These are phyloP conservation scores for Psophocarpus tetragonolobus DNA, from an alignment of 306 rosid species.

Conservation along the genomic window DNA sequence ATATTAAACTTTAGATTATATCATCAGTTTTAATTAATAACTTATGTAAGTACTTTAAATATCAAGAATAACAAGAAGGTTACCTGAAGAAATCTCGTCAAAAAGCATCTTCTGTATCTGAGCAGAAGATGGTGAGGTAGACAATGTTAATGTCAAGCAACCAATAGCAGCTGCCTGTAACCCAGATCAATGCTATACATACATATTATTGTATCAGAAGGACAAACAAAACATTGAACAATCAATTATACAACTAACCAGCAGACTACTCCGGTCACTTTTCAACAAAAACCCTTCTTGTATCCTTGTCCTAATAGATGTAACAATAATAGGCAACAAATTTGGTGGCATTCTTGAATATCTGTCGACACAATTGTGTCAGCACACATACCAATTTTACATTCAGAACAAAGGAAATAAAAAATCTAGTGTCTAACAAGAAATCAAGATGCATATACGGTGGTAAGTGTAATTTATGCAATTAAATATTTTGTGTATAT, in stretches of 20 bases:
- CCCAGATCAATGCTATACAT: conserved; percentile 25
- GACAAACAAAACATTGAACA: background rate
- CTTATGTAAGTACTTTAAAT: background rate
- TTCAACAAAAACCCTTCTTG: conserved; percentile 65
- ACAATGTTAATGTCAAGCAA: conserved; percentile 77
- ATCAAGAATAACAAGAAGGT: conserved; percentile 9
- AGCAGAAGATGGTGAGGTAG: conserved; percentile 68
- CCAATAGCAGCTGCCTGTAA: conserved; percentile 72
- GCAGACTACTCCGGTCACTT: conserved; percentile 70
- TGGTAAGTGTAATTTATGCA: background rate
- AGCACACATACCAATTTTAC: conserved; percentile 21
- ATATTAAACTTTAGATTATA: background rate
- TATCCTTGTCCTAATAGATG: conserved; percentile 66
- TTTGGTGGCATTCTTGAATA: conserved; percentile 91
- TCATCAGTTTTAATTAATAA: conserved; percentile 3
- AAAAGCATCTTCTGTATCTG: conserved; percentile 68
- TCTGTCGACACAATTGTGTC: conserved; percentile 47
- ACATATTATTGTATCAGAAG: background rate
- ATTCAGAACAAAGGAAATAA: conserved; percentile 11
- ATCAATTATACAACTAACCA: conserved; percentile 61
- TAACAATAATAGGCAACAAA: conserved; percentile 70
- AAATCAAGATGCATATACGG: background rate
- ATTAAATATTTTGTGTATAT: background rate
- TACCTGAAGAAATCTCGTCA: conserved; percentile 68
- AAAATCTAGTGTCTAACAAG: background rate